Evolutionary conservation across 495 filamentous ascomycete species (phyloP), one percentile per base, ranked within the genome.

Genomic region (Beverwykella pulmonaria): DNA sequence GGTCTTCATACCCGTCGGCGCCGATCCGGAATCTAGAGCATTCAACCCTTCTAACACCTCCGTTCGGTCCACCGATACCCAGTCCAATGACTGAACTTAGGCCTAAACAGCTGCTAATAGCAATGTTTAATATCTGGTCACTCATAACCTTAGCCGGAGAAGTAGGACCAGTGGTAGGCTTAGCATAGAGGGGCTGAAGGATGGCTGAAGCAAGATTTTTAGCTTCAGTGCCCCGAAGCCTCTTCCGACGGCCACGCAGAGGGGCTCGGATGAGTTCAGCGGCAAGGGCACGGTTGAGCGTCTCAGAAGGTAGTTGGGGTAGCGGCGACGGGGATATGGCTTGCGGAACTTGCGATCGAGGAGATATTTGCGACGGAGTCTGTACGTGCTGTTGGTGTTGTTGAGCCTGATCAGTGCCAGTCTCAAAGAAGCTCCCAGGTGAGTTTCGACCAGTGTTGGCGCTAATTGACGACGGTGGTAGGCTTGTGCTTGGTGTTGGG

Each of bases 161-260:
- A 7, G 61, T 19, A 9, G 63, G 6, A 22, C 56, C 49, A 19
- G 72, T 32, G 26, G 61, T 41, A 17, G 73, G 59, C 10, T 63
- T 65, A 10, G 59, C 49, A 59, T 47, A 58, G 22, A 74, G 61
- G 0, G 69, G 73, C 12, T 56, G 44, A 1, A 79, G 71, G 39
- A 79, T 70, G 0, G 72, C 66, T 19, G 72, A 69, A 0, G 77
- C 75, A 20, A 79, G 72, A 15, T 59, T 58, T 47, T 77, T 79
- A 12, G 75, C 76, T 70, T 79, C 77, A 20, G 74, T 71, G 39
- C 77, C 70, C n/a, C 56, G 67, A 2, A 79, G 72, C 23, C 76
- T 70, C 23, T 71, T 70, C 4, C 65, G 55, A 25, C 75, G 71
- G 41, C 76, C 76, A 9, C 64, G 27, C 12, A 79, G 49, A 10